These are phyloP conservation scores for Trypanosoma lewisi DNA, from an alignment of 208 protist genomes.

Conservation along the genomic window DNA sequence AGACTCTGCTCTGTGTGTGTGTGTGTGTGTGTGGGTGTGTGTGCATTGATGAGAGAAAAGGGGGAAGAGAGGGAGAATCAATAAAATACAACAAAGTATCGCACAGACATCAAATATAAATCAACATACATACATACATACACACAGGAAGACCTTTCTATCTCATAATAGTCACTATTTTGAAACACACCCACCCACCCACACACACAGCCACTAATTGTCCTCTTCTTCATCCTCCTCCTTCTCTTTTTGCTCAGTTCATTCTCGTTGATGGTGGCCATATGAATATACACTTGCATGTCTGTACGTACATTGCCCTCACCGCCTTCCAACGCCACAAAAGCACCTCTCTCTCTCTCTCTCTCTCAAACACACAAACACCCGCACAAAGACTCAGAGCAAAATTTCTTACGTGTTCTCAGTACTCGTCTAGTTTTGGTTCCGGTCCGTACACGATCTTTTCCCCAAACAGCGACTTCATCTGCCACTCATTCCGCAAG, in stretches of 20 bases:
- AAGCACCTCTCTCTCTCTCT: neutral
- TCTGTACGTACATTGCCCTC: too few relatives aligned
- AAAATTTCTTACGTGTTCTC: neutral
- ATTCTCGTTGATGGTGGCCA: too few relatives aligned
- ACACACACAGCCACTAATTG: too few relatives aligned
- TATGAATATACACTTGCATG: too few relatives aligned
- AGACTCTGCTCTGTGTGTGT: too few relatives aligned
- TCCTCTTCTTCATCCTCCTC: too few relatives aligned
- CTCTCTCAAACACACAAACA: too few relatives aligned
- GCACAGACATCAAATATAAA: neutral
- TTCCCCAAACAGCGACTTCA: constrained; percentile 71
- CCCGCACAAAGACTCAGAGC: neutral
- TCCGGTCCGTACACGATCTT: constrained; percentile 67
- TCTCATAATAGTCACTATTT: neutral
- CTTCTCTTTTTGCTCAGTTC: too few relatives aligned
- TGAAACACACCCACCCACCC: too few relatives aligned
- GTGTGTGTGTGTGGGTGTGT: neutral
- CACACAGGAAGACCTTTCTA: neutral
- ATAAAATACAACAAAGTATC: neutral
- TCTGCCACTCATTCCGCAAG: constrained; percentile 56
- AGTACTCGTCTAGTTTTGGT: constrained; percentile 24
- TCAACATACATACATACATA: neutral
- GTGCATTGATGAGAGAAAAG: neutral
- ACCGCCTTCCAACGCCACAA: too few relatives aligned
- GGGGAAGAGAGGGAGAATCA: neutral